Conservation (phyloP, 768 basidiomycete genomes). For the Boletus vinaceobasis region DNA sequence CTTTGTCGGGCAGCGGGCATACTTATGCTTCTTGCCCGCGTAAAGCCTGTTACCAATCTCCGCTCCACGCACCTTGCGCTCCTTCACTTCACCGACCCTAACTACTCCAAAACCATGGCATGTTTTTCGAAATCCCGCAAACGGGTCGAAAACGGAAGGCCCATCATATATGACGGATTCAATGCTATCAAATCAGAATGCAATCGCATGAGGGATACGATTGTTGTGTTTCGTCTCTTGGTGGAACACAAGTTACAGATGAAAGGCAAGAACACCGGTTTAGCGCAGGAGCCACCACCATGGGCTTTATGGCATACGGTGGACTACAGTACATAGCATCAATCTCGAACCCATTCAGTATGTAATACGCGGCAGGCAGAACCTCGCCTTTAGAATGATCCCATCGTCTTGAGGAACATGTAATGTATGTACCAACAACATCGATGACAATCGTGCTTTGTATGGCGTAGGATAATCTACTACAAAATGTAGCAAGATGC, state of each 20-base stretch:
- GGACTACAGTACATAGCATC: too few species aligned
- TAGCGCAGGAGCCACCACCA: neutral
- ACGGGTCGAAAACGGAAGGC: neutral
- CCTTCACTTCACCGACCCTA: slow-evolving; percentile 37
- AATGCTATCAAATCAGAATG: slow-evolving; percentile 2
- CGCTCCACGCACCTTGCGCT: slow-evolving; percentile 44
- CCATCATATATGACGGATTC: neutral
- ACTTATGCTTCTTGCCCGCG: slow-evolving; percentile 69
- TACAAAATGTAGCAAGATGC: neutral
- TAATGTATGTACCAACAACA: too few species aligned
- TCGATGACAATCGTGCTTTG: neutral
- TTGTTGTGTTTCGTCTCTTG: slow-evolving; percentile 4
- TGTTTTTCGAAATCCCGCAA: neutral
- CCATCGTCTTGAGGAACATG: neutral
- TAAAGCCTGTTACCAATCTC: slow-evolving; percentile 65
- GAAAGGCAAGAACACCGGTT: too few species aligned
- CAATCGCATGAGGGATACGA: neutral
- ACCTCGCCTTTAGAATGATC: neutral
- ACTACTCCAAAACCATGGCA: too few species aligned
- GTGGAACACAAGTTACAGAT: neutral
- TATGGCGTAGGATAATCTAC: neutral
- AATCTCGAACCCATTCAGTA: neutral
- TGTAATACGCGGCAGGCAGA: neutral
- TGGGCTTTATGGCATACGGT: too few species aligned
- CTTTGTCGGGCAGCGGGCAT: too few species aligned